Conservation (phyloP, 164 flowering plant genomes). For the Magnolia sinica region DNA sequence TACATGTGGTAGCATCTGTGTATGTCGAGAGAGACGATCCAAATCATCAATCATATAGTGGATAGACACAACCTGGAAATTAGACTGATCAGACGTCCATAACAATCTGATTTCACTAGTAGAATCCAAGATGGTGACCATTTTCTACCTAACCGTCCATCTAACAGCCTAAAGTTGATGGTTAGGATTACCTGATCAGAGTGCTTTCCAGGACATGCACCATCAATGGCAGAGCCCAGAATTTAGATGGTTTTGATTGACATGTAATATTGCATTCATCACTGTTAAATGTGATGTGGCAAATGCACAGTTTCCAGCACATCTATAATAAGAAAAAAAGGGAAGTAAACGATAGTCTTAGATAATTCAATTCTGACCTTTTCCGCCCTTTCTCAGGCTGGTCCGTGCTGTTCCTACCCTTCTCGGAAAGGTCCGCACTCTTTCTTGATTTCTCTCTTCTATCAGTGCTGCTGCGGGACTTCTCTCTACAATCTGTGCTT, state of each 20-base stretch:
- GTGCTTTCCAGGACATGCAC: background rate
- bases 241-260: too few species aligned
- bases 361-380: slow-evolving; percentile 20
- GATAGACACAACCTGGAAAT: background rate
- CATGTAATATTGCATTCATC: too few species aligned
- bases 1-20: background rate
- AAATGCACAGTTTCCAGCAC: too few species aligned
- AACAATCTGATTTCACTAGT: background rate
- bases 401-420: slow-evolving; percentile 50
- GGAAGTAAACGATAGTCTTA: too few species aligned
- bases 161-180: background rate
- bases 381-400: slow-evolving; percentile 58
- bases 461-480: slow-evolving; percentile 42
- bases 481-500: slow-evolving; percentile 51
- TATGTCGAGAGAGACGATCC: background rate
- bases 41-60: background rate
- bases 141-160: background rate
- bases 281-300: too few species aligned
- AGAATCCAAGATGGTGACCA: background rate
- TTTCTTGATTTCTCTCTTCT: slow-evolving; percentile 46
- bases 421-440: slow-evolving; percentile 43
- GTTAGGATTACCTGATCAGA: background rate
- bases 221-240: too few species aligned
- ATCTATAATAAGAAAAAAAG: too few species aligned
- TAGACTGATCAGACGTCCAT: background rate